phyloP scores from a whole-genome alignment of 2,329 filamentous ascomycete genomes.

The Fusarium circinatum region DNA sequence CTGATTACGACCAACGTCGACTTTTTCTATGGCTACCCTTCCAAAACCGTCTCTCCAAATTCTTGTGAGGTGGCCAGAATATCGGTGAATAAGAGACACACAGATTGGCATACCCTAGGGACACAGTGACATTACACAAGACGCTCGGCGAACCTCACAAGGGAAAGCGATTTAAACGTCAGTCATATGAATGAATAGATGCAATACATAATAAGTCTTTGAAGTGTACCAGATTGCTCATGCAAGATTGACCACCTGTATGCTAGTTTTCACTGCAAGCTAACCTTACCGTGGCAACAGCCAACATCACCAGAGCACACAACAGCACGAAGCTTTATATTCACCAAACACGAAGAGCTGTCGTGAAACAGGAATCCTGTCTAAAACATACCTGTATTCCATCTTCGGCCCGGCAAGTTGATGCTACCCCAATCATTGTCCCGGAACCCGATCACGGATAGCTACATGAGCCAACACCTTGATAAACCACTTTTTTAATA shows the following conservation, averaged over 20 bases:
- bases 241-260: not conserved
- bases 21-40: not conserved
- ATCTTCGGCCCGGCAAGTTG: constrained; percentile 28
- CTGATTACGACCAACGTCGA: not conserved
- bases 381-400: constrained; percentile 5
- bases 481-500: constrained; percentile 21
- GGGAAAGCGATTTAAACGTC: not conserved
- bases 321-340: not conserved
- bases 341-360: not conserved
- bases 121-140: not conserved
- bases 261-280: not conserved
- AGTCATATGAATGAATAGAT: not conserved
- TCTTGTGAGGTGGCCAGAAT: not conserved
- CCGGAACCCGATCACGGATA: constrained; percentile 17
- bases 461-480: constrained; percentile 26
- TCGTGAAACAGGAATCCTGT: constrained; percentile 4
- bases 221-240: not conserved
- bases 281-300: not conserved
- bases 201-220: not conserved
- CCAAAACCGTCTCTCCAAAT: not conserved
- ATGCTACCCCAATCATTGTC: constrained; percentile 17
- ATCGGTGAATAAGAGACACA: not conserved
- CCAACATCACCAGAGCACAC: not conserved
- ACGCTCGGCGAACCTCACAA: not conserved
- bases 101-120: not conserved